phyloP scores from a whole-genome alignment of 2,329 filamentous ascomycete species.

The Penicillium sp. region DNA sequence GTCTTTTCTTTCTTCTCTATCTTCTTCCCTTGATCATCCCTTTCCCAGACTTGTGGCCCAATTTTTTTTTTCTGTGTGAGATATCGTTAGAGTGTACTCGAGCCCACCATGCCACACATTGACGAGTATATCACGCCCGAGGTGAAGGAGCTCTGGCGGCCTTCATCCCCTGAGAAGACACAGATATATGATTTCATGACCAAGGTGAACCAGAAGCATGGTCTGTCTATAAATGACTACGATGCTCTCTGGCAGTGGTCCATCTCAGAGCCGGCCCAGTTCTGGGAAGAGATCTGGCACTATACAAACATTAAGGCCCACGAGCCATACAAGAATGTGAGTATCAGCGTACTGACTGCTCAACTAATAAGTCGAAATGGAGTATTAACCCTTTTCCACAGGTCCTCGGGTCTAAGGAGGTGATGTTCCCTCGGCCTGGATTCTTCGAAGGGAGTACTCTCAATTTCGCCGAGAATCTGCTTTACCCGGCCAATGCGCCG shows the following conservation, averaged over 20 bases:
- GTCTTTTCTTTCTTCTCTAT: background rate
- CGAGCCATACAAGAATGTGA: constrained; percentile 53
- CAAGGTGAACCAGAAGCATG: constrained; percentile 69
- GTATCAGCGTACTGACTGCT: constrained; percentile 12
- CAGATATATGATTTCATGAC: constrained; percentile 74
- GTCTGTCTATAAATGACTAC: constrained; percentile 67
- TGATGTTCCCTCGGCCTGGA: constrained; percentile 82
- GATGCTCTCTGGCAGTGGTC: constrained; percentile 84
- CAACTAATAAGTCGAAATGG: background rate
- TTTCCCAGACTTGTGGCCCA: background rate
- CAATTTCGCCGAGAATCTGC: constrained; percentile 94
- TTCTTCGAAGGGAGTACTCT: constrained; percentile 81
- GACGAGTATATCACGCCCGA: constrained; percentile 19
- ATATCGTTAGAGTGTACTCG: background rate
- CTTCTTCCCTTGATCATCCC: background rate
- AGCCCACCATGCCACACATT: constrained; percentile 27
- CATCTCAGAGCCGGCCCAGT: constrained; percentile 70
- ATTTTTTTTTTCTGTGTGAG: background rate
- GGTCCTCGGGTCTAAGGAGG: constrained; percentile 68
- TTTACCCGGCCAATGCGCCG: constrained; percentile 69
- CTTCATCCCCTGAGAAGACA: constrained; percentile 67
- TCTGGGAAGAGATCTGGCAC: constrained; percentile 87
- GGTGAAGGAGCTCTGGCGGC: constrained; percentile 68
- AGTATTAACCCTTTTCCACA: constrained; percentile 38
- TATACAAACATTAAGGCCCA: constrained; percentile 77